Evolutionary conservation across 2,329 filamentous ascomycete species (phyloP).

Genomic region (Didymosphaeria variabile): DNA sequence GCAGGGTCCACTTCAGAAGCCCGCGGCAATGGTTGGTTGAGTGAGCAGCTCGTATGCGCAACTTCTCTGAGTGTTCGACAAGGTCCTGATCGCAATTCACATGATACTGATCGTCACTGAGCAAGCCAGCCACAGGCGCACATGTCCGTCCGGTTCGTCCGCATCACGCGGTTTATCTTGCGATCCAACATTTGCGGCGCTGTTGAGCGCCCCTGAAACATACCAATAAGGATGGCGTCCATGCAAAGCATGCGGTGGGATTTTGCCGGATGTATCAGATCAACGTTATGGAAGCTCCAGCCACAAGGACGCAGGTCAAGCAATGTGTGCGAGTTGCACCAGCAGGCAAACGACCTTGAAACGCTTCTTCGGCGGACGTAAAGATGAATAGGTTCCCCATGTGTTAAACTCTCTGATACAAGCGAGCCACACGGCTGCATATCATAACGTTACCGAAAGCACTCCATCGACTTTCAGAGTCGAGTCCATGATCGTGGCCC

Average conservation of each 20-base stretch:
- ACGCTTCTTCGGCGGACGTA: too few species aligned
- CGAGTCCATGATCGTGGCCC: background rate
- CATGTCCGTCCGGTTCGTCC: background rate
- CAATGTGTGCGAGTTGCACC: background rate
- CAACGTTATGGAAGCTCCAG: background rate
- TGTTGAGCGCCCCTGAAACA: background rate
- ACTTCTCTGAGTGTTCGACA: background rate
- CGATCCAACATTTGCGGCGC: background rate
- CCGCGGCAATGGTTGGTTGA: background rate
- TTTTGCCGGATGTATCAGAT: background rate
- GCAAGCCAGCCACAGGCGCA: background rate
- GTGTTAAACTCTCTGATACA: background rate
- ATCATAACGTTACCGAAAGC: background rate
- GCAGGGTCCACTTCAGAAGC: background rate
- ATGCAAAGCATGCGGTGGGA: background rate
- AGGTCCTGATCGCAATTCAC: background rate
- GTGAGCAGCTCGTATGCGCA: background rate
- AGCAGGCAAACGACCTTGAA: background rate
- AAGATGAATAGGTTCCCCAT: background rate
- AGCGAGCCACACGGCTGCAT: background rate
- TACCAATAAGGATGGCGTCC: background rate
- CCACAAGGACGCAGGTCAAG: background rate
- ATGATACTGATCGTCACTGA: background rate
- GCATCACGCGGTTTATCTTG: background rate
- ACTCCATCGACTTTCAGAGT: background rate